Evolutionary conservation across 75 land plant genomes (phyloP), one percentile per base, ranked within the genome.

Genomic region (Sequoiadendron giganteum): DNA sequence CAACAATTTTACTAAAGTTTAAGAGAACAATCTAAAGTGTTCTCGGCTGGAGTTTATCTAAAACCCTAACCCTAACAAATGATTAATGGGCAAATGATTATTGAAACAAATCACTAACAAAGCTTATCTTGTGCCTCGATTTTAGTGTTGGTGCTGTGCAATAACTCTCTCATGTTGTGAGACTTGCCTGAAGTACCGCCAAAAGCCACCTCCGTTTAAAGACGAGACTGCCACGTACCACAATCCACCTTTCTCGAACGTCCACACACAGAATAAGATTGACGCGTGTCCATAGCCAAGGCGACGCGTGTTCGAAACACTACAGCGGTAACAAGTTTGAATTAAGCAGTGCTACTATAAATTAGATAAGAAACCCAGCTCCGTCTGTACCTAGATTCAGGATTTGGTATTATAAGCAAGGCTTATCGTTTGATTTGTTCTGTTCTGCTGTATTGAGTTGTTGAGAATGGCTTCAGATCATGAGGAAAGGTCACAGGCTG

Each of bases 381-480:
- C 0, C 6, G 19, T 42, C 6, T 2, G 6, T 5, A 38, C 3
- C 14, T 6, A 15, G 13, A 1, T 34, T 11, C 39, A 34, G 79
- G 13, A 34, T 76, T 76, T 32, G 39, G 18, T 4, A 34, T 0
- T 34, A 15, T 34, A 34, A 16, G 10, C 38, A 1, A n/a, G 10
- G 30, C 10, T 75, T 2, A 56, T 30, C 14, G 78, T 3, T 15
- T 13, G 18, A 76, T 76, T 32, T 32, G 39, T 14, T 75, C 38
- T 32, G 78, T 13, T 75, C 16, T 30, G 3, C 79, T 34, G 1
- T 34, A 5, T 32, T 36, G 47, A 5, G 6, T 72, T 25, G 34
- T 72, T 34, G 2, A 42, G n/a, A 81, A 81, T 81, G 83, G 83
- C 48, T 81, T 81, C 83, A 43, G 28, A 81, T 14, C 83, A n/a